phyloP scores from a whole-genome alignment of 257 asterid genomes.

The Cinchona pubescens region DNA sequence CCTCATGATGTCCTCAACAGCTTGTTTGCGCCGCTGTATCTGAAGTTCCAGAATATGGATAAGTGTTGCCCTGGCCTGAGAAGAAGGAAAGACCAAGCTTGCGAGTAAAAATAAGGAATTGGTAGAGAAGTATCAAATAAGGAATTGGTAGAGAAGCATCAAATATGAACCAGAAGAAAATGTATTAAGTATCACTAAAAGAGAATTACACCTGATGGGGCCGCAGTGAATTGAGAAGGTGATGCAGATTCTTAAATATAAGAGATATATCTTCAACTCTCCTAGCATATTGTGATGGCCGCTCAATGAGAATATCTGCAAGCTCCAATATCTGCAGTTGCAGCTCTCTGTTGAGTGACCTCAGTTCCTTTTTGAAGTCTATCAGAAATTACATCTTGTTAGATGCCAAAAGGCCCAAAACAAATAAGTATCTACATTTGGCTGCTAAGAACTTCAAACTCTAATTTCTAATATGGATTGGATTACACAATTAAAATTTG shows the following conservation, averaged over 20 bases:
- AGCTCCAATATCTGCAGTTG: conserved; percentile 89
- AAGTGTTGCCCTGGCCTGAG: conserved; percentile 92
- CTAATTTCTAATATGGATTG: too few species aligned
- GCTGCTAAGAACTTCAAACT: not conserved
- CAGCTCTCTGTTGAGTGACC: conserved; percentile 83
- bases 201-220: conserved; percentile 82
- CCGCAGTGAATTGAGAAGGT: conserved; percentile 88
- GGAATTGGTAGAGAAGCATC: conserved; percentile 1
- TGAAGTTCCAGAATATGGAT: conserved; percentile 93
- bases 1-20: conserved; percentile 97
- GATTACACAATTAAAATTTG: not conserved
- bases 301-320: conserved; percentile 88
- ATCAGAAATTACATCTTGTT: conserved; percentile 18
- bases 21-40: conserved; percentile 87
- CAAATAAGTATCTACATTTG: too few species aligned
- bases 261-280: conserved; percentile 94
- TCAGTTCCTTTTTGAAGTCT: conserved; percentile 92
- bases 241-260: conserved; percentile 85
- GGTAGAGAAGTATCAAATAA: not conserved
- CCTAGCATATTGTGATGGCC: conserved; percentile 96
- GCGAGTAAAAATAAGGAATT: conserved; percentile 13
- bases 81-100: conserved; percentile 8
- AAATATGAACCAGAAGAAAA: not conserved
- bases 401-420: conserved; percentile 16
- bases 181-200: not conserved